Conservation (phyloP, 306 rosid species). For the Castanea sativa region DNA sequence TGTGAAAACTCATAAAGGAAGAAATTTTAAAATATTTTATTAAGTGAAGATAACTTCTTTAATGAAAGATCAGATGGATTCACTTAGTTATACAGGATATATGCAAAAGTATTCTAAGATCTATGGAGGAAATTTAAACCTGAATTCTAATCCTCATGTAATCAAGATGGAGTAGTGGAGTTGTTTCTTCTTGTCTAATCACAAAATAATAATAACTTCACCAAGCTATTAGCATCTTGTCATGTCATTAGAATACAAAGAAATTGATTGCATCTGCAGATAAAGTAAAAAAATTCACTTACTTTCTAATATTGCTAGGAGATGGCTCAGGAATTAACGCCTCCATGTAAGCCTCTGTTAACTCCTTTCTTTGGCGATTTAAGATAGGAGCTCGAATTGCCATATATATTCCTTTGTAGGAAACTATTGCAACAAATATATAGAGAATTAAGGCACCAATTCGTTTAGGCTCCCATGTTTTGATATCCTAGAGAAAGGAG, state of each 20-base stretch:
- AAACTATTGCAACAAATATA: constrained; percentile 45
- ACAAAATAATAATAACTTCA: background rate
- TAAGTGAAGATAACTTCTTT: too few relatives aligned
- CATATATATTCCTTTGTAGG: constrained; percentile 60
- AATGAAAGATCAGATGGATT: too few relatives aligned
- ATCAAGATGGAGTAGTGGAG: background rate
- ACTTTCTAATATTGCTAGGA: constrained; percentile 71
- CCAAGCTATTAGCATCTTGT: constrained; percentile 5
- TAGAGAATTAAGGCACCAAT: constrained; percentile 66
- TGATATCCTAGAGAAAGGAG: constrained; percentile 51
- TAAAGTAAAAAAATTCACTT: constrained; percentile 16
- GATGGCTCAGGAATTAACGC: constrained; percentile 91
- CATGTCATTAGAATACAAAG: background rate
- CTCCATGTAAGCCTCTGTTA: constrained; percentile 80
- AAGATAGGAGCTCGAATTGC: constrained; percentile 57
- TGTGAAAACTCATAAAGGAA: background rate
- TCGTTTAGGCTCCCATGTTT: constrained; percentile 80
- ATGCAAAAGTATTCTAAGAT: too few relatives aligned
- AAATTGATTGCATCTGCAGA: constrained; percentile 9
- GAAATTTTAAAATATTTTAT: too few relatives aligned
- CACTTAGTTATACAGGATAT: too few relatives aligned
- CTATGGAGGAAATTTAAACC: background rate
- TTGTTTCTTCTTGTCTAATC: background rate
- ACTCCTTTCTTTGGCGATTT: constrained; percentile 34
- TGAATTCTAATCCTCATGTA: background rate